Conservation (phyloP, 768 basidiomycete genomes). For the Tricholoma saponaceum region DNA sequence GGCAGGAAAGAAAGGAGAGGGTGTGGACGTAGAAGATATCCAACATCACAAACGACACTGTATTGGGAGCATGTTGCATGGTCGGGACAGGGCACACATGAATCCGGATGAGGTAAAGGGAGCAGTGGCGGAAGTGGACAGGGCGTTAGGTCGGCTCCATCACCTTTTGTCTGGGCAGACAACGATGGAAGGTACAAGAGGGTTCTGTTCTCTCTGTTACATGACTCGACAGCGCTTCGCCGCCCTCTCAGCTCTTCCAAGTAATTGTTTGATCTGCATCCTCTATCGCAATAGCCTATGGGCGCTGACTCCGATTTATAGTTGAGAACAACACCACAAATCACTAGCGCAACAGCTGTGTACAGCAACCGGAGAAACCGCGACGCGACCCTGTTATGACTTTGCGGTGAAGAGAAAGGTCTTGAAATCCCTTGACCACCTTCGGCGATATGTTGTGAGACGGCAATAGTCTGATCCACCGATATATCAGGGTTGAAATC, state of each 20-base stretch:
- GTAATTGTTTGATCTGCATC: conserved; percentile 51
- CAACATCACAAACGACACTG: conserved; percentile 60
- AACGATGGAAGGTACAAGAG: conserved; percentile 28
- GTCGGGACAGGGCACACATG: conserved; percentile 71
- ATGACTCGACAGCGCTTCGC: conserved; percentile 46
- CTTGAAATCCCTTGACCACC: conserved; percentile 18
- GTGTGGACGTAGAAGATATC: conserved; percentile 64
- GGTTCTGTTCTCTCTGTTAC: conserved; percentile 54
- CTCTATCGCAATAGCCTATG: conserved; percentile 76
- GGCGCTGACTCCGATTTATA: conserved; percentile 66
- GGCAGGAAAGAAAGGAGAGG: conserved; percentile 51
- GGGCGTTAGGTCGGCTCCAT: conserved; percentile 25
- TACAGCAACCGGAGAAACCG: conserved; percentile 41
- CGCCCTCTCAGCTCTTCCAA: conserved; percentile 45
- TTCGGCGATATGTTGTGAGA: conserved; percentile 36
- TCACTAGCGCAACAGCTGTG: conserved; percentile 29
- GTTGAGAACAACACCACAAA: conserved; percentile 31
- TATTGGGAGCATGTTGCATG: conserved; percentile 59
- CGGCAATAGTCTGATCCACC: conserved; percentile 13
- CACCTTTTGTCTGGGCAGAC: conserved; percentile 11
- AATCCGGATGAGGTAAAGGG: conserved; percentile 53
- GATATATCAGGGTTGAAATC: conserved; percentile 7
- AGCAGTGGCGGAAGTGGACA: conserved; percentile 56
- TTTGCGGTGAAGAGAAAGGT: conserved; percentile 5
- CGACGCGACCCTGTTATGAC: conserved; percentile 15